phyloP scores from a whole-genome alignment of 2,329 filamentous ascomycete genomes.

The Leptodontidium sp. region DNA sequence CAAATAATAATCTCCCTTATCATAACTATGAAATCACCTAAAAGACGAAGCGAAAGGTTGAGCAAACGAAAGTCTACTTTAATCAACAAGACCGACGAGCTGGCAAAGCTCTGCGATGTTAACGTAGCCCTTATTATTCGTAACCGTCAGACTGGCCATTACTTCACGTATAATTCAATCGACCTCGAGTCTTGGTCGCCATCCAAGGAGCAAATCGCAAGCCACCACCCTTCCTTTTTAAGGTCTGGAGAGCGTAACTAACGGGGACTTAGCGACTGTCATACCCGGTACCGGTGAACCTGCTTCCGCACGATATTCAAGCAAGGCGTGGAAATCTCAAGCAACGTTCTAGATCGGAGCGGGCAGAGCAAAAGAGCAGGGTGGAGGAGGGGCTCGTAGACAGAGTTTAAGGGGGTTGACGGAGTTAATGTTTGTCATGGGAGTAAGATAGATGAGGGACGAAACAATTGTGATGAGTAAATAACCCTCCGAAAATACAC shows the following conservation, averaged over 20 bases:
- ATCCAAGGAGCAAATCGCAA: neutral
- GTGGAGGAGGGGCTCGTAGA: neutral
- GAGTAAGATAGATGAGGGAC: neutral
- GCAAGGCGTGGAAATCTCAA: neutral
- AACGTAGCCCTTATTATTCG: neutral
- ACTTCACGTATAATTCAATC: neutral
- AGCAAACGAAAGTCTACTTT: neutral
- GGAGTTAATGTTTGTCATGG: neutral
- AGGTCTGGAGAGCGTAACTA: neutral
- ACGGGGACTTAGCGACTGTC: neutral
- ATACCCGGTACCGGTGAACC: neutral
- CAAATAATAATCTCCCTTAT: neutral
- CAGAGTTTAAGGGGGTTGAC: neutral
- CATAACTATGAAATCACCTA: neutral
- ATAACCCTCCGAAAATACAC: neutral
- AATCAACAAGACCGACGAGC: neutral
- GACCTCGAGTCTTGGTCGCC: neutral
- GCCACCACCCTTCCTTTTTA: neutral
- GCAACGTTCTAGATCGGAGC: neutral
- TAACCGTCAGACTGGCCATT: neutral
- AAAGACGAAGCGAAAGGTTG: neutral
- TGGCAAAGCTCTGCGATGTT: neutral
- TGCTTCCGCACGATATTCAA: neutral
- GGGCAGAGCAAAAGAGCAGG: neutral
- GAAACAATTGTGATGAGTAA: neutral